phyloP scores from a whole-genome alignment of 2,329 filamentous ascomycete genomes.

The Ceratocystis cubensis region DNA sequence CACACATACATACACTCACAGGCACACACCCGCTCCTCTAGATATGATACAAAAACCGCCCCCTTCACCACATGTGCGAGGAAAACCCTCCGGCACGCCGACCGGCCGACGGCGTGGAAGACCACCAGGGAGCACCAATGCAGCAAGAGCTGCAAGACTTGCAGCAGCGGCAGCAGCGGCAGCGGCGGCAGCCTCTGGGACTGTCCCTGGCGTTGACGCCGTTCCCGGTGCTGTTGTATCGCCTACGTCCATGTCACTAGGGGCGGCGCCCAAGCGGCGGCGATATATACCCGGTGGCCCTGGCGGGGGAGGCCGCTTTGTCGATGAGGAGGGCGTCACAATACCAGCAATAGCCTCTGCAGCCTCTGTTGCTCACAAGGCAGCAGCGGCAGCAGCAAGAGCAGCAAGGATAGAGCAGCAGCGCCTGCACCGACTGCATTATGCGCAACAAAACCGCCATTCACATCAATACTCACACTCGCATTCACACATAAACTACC shows the following conservation, averaged over 20 bases:
- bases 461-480: not conserved
- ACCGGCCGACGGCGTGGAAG: slow-evolving; percentile 37
- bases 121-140: slow-evolving; percentile 34
- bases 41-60: slow-evolving; percentile 19
- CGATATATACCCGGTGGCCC: slow-evolving; percentile 78
- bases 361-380: not conserved
- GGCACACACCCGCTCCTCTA: not conserved
- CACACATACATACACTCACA: not conserved
- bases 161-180: slow-evolving; percentile 26
- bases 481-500: not conserved
- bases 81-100: slow-evolving; percentile 28
- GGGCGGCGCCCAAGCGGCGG: slow-evolving; percentile 56
- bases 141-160: slow-evolving; percentile 31
- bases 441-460: not conserved
- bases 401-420: not conserved
- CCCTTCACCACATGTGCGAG: slow-evolving; percentile 28
- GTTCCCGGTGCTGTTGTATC: slow-evolving; percentile 29
- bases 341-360: not conserved
- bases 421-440: not conserved
- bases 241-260: slow-evolving; percentile 31
- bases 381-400: slow-evolving; percentile 29
- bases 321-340: slow-evolving; percentile 49
- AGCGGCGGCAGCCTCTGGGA: slow-evolving; percentile 26
- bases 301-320: slow-evolving; percentile 72
- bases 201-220: slow-evolving; percentile 31